phyloP scores from a whole-genome alignment of 805 yeast genomes.

The Suhomyces sp. region DNA sequence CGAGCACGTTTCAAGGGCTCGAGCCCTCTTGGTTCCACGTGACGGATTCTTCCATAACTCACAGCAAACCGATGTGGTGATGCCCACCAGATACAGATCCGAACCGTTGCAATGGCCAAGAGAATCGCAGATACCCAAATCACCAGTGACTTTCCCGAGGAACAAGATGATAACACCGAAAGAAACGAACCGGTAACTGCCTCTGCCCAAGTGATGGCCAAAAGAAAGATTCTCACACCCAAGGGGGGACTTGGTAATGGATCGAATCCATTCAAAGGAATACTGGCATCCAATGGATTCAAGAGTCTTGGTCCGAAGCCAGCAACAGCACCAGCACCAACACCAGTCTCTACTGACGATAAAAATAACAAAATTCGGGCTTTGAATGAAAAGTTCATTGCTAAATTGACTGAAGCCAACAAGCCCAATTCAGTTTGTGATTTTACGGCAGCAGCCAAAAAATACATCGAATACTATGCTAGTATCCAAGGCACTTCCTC shows the following conservation, averaged over 20 bases:
- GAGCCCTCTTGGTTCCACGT: slow-evolving; percentile 10
- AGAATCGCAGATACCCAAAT: slow-evolving; percentile 67
- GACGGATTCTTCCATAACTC: slow-evolving; percentile 1
- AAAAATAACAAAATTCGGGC: slow-evolving; percentile 57
- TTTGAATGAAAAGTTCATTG: slow-evolving; percentile 57
- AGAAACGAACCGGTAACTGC: slow-evolving; percentile 44
- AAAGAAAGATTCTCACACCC: slow-evolving; percentile 66
- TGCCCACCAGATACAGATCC: not conserved
- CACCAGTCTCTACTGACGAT: slow-evolving; percentile 14
- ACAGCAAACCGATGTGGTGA: slow-evolving; percentile 1
- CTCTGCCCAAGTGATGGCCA: slow-evolving; percentile 58
- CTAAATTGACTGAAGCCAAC: slow-evolving; percentile 43
- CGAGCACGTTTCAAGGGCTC: slow-evolving; percentile 1
- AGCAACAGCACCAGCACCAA: not conserved
- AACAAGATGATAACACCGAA: slow-evolving; percentile 31
- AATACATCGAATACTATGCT: slow-evolving; percentile 54
- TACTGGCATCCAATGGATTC: not conserved
- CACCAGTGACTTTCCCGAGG: slow-evolving; percentile 45
- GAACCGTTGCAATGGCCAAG: slow-evolving; percentile 50
- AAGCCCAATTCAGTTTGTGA: slow-evolving; percentile 49
- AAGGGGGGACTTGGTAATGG: slow-evolving; percentile 19
- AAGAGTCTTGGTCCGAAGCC: not conserved
- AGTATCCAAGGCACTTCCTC: slow-evolving; percentile 21
- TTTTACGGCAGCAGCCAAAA: slow-evolving; percentile 52
- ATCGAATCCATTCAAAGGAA: not conserved